Percentiles rank a stretch among this genome's conserved stretches.
Conservation (phyloP, 768 basidiomycete genomes). For the Mycena indigotica region DNA sequence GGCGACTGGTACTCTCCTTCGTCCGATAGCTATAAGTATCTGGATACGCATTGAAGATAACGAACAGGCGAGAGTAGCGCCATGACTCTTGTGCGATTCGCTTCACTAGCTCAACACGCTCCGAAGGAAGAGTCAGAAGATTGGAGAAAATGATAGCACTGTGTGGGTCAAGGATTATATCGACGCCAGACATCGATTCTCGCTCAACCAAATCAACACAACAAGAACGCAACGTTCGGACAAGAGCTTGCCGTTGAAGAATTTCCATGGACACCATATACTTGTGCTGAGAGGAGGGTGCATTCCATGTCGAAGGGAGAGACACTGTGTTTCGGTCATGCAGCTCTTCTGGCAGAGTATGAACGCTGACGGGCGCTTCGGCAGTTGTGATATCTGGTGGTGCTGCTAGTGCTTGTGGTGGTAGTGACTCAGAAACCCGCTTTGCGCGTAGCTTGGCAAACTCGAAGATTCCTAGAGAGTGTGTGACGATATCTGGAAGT, state of each 20-base stretch:
- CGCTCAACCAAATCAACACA: conserved; percentile 67
- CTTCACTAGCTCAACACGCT: conserved; percentile 45
- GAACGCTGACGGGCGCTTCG: neutral
- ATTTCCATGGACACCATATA: conserved; percentile 73
- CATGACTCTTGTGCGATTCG: conserved; percentile 61
- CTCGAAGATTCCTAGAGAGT: conserved; percentile 35
- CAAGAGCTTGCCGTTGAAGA: conserved; percentile 68
- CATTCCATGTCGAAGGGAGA: conserved; percentile 35
- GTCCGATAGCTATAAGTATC: conserved; percentile 40
- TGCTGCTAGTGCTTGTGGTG: neutral
- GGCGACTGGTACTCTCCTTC: conserved; percentile 10
- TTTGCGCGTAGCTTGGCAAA: conserved; percentile 47
- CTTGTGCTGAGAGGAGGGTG: conserved; percentile 47
- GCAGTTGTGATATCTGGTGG: too few relatives aligned
- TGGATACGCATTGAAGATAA: conserved; percentile 72
- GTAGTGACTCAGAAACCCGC: conserved; percentile 33
- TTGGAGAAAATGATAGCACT: conserved; percentile 57
- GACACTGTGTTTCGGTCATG: conserved; percentile 48
- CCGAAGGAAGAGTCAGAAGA: conserved; percentile 50
- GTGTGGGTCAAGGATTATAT: conserved; percentile 69
- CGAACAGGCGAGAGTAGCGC: conserved; percentile 54
- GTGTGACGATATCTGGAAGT: conserved; percentile 30
- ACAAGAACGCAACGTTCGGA: conserved; percentile 53
- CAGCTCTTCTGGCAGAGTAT: conserved; percentile 41
- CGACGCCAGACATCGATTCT: conserved; percentile 56